Base-by-base conservation (phyloP, 306 rosid species). In the Alnus glutinosa region DNA sequence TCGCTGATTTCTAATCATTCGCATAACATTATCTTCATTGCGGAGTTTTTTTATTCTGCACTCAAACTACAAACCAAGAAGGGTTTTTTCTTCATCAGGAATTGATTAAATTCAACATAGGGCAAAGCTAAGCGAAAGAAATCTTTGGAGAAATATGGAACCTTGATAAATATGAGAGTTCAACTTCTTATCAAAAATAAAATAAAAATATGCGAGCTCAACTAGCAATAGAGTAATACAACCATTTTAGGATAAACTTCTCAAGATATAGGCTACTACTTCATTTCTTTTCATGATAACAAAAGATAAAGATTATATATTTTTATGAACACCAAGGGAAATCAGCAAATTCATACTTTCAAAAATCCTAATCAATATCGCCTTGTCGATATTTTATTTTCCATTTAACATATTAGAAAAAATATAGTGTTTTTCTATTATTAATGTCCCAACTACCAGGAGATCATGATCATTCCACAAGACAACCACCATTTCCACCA, bases 41-140 rank as follows among this genome's bases (percentile, higher is more conserved):
- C 99, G 89, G 77, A 96, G 86, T 78, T 61, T 96, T 85, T 96
- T 91, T 10, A 96, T 78, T 88, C 99, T 88, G 80, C 82, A 89
- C 82, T 96, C 99, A 36, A 90, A 88, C 99, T 93, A 76, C 74
- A 87, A 75, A 82, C 54, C 63, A 82, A 71, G 12, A 75, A 50
- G 76, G 58, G 23, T 42, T 42, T 42, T 42, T 67, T 18, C 72
- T 67, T 67, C 32, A 42, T 67, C 30, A 67, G 49, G 7, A 67
- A 42, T 9, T 19, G 23, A 28, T 59, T 13, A 59, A 59, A 59
- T 19, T 59, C 36, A 36, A 2, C 19, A 64, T n/a, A 64, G 48
- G 44, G 44, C 19, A 5, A 69, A 50, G 36, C 85, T 13, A 73
- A 59, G 10, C 28, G 1, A 39, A 23, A 23, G 28, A 39, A 13